Evolutionary conservation across 176 grass and related monocot genomes (phyloP).

Genomic region (Cenchrus purpureus): DNA sequence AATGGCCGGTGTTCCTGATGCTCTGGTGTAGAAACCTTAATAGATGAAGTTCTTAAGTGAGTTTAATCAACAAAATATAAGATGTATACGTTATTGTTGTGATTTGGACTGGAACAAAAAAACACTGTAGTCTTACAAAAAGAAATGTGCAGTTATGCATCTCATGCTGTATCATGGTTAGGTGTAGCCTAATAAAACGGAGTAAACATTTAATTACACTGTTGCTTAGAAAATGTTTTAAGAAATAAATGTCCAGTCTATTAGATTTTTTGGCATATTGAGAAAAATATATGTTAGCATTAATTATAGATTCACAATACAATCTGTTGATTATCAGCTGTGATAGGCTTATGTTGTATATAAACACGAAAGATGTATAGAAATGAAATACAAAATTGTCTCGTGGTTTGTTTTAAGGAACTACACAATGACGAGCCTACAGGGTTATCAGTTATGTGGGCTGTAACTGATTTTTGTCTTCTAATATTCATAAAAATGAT

Average conservation of each 20-base stretch:
- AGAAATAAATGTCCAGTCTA: neutral
- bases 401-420: neutral
- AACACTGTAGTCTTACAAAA: neutral
- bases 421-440: neutral
- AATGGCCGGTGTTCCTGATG: neutral
- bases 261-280: neutral
- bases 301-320: neutral
- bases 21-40: neutral
- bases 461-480: neutral
- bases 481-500: neutral
- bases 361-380: neutral
- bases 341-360: neutral
- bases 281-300: neutral
- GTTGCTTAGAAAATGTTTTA: constrained; percentile 6
- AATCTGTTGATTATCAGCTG: neutral
- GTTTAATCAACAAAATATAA: neutral
- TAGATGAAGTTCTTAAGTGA: neutral
- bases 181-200: neutral
- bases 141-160: neutral
- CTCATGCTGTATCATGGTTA: neutral
- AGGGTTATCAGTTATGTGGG: neutral
- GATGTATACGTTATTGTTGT: neutral
- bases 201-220: neutral
- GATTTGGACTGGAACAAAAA: neutral
- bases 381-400: no score